A percentile compares a stretch with the other conserved stretches of the same genome.
phyloP scores from a whole-genome alignment of 148 eudicot species.

The Rhododendron ferrugineum region DNA sequence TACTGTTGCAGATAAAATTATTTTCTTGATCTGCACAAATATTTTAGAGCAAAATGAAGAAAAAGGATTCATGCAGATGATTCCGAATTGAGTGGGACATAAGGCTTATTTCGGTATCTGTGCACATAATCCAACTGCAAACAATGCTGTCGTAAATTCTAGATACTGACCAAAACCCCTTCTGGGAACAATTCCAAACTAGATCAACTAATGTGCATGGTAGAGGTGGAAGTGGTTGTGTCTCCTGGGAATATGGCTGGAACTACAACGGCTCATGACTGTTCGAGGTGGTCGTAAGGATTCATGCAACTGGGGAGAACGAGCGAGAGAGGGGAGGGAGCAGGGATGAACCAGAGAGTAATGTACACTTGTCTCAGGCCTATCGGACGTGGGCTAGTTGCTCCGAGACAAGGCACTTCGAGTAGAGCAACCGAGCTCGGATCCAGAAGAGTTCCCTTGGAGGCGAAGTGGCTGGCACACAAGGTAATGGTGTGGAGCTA shows the following conservation, averaged over 20 bases:
- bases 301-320: neutral
- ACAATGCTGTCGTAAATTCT: neutral
- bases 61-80: neutral
- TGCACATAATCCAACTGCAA: neutral
- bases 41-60: neutral
- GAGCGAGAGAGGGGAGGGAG: neutral
- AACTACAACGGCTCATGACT: neutral
- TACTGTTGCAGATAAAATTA: neutral
- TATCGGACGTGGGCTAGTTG: neutral
- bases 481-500: neutral
- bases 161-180: neutral
- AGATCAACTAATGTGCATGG: neutral
- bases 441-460: neutral
- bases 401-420: neutral
- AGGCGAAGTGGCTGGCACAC: neutral
- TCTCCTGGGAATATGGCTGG: neutral
- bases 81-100: neutral
- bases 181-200: neutral
- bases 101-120: neutral
- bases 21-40: neutral
- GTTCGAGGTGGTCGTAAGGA: neutral
- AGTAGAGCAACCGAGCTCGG: neutral
- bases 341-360: neutral
- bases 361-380: neutral
- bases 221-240: neutral